These are phyloP conservation scores for Candida incommunis DNA, from an alignment of 805 yeast genomes.

Conservation along the genomic window DNA sequence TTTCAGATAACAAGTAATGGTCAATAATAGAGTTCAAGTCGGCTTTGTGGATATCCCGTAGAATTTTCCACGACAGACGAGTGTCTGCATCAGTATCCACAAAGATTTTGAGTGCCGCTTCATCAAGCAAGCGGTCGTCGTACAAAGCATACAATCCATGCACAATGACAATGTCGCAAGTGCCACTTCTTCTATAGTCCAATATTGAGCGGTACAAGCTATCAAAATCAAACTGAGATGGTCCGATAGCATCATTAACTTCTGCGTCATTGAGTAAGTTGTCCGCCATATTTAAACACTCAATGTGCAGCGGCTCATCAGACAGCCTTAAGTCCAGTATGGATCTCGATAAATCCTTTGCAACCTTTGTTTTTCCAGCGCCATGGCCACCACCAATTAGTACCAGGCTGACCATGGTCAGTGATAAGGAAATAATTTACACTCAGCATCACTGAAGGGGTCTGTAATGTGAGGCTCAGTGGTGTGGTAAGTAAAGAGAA, in stretches of 20 bases:
- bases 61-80: slow-evolving; percentile 62
- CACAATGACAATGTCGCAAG: slow-evolving; percentile 30
- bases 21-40: slow-evolving; percentile 22
- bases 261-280: slow-evolving; percentile 17
- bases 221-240: slow-evolving; percentile 3
- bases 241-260: slow-evolving; percentile 14
- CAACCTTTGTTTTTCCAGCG: slow-evolving; percentile 33
- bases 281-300: slow-evolving; percentile 27
- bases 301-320: slow-evolving; percentile 13
- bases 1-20: slow-evolving; percentile 38
- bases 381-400: slow-evolving; percentile 53
- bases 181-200: background rate
- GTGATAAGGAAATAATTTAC: too few relatives aligned
- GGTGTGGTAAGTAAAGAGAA: too few relatives aligned
- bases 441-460: too few relatives aligned
- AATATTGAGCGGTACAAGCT: slow-evolving; percentile 1
- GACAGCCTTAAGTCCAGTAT: slow-evolving; percentile 14
- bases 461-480: too few relatives aligned
- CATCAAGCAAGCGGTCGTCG: slow-evolving; percentile 37
- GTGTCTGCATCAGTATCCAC: slow-evolving; percentile 79
- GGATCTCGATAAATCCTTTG: slow-evolving; percentile 23
- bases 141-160: slow-evolving; percentile 75
- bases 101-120: slow-evolving; percentile 56
- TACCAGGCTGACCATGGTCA: slow-evolving; percentile 18
- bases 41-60: slow-evolving; percentile 18